Base-by-base conservation (phyloP, 108 stramenopile species). In the Nitzschia inconspicua region DNA sequence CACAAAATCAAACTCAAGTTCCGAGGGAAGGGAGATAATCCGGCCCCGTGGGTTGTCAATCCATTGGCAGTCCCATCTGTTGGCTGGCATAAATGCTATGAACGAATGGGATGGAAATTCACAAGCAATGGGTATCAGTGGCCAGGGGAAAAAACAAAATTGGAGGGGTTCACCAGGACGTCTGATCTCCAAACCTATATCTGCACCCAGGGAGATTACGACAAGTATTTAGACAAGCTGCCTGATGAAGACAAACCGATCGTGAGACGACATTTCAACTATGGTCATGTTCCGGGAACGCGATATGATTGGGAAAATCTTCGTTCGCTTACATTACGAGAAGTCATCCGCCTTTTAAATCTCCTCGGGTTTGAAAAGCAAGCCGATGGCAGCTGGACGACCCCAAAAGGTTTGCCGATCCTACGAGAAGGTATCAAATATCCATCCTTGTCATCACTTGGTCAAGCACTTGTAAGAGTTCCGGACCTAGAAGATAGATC, bases 1-100 rank as follows among this genome's bases (percentile, higher is more conserved):
- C 25, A 32, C 31, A 35, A 54, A 35, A 54, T 54, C 13, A 54
- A 35, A 35, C 35, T 54, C 34, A 19, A 34, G 22, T 49, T 54
- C 51, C 49, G 37, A 34, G 30, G 24, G 20, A 40, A 54, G 44
- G 42, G 46, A 3, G 44, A 46, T 2, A 60, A 53, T 22, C 16
- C 41, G 16, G 63, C 63, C n/a, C 63, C 63, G 13, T 65, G 63
- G 63, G 52, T 35, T 16, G 2, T 37, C 3, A 19, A 54, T 20
- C 35, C 35, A 16, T 23, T 30, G 16, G 8, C 35, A 22, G 18
- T 19, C 35, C 14, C 28, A 29, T 32, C 18, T 3, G 20, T 14
- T 22, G 51, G 32, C 27, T 30, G 51, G 51, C 3, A 4, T 34
- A 52, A 52, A 32, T 13, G n/a, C 29, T 54, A 54, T 36, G 20